Evolutionary conservation across 2,329 filamentous ascomycete genomes (phyloP).

Genomic region (Aspergillus phoenicis): DNA sequence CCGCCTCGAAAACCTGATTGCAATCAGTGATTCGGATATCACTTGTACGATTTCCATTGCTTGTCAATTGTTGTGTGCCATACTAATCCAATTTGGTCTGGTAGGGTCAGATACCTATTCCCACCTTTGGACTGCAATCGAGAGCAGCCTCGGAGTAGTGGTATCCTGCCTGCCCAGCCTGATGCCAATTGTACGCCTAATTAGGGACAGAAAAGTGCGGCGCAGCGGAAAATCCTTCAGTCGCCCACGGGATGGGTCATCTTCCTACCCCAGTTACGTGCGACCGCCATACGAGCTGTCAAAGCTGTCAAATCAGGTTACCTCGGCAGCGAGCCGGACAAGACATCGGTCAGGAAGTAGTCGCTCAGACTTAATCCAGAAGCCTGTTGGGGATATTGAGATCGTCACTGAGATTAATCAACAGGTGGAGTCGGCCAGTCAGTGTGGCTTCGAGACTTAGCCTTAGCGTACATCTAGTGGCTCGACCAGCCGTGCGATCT

Average conservation of each 20-base stretch:
- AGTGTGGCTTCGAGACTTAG: background rate
- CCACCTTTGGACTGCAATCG: constrained; percentile 6
- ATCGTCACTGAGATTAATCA: background rate
- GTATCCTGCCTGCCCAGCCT: constrained; percentile 3
- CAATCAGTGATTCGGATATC: constrained; percentile 1
- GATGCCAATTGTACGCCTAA: background rate
- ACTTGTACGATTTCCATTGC: background rate
- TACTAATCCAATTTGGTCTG: background rate
- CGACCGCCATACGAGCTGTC: background rate
- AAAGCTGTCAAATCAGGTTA: background rate
- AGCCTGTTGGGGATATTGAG: background rate
- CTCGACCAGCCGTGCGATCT: too few relatives aligned
- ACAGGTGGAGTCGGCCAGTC: background rate
- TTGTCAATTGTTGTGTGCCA: background rate
- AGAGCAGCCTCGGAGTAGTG: constrained; percentile 4
- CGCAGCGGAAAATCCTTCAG: background rate
- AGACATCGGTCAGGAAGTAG: background rate
- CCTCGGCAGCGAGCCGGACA: background rate
- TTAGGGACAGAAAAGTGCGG: background rate
- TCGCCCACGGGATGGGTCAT: background rate
- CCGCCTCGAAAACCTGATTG: constrained; percentile 1
- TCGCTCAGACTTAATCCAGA: background rate
- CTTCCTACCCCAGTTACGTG: background rate
- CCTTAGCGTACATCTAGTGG: background rate
- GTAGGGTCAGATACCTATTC: constrained; percentile 1